Evolutionary conservation across 176 grass and related monocot genomes (phyloP), one percentile per base, ranked within the genome.

Genomic region (Eragrostis curvula): DNA sequence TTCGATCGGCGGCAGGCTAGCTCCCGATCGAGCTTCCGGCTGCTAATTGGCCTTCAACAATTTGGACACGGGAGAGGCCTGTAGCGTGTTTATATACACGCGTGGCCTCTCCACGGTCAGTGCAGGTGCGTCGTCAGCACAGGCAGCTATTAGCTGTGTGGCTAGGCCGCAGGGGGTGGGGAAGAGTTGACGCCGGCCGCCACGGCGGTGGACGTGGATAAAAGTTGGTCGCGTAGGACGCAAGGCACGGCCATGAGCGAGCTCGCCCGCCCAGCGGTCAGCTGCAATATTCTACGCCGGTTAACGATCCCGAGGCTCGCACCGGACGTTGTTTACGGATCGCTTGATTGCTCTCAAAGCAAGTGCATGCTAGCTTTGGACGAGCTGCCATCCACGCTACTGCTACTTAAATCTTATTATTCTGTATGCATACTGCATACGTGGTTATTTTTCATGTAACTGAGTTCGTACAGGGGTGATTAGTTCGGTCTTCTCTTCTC

Each of bases 101-200:
- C 18, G 29, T 47, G 58, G 61, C 61, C 44, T 50, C 57, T 85
- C 51, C 77, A 75, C 79, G 74, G 42, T 73, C 39, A 20, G 29
- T 27, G 50, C 76, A 68, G 50, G 71, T 76, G 76, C 85, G 41
- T 28, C 78, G 64, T 68, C 78, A 80, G 56, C 21, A n/a, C 43
- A 67, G 68, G 36, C 17, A 73, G 72, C 51, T 75, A 60, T 46
- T 69, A 40, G 71, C 71, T 61, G 58, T 58, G 73, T 4, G 4
- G 32, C 32, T 42, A 67, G 21, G 30, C 46, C 15, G 71, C 16
- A 36, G 53, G 16, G 29, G 30, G 15, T 45, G 55, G 71, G 44
- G 41, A 28, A 90, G 89, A 90, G 90, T 96, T 93, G 93, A 99
- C 93, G 86, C 91, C 93, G 96, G 90, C 87, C 86, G 91, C 90